Conservation (phyloP, 78 protist species). For the Speleostelium caveatum region DNA sequence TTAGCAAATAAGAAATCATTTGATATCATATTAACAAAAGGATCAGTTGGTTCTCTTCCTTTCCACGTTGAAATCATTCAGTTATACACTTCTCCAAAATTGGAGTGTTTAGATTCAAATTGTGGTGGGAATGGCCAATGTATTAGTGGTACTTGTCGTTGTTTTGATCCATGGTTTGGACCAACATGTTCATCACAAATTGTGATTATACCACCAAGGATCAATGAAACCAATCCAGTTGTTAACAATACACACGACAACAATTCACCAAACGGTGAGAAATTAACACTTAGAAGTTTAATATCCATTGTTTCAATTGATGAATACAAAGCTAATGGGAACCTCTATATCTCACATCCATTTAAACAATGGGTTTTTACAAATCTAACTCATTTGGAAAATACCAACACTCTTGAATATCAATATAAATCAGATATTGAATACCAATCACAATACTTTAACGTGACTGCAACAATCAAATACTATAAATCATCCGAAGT, state of each 20-base stretch:
- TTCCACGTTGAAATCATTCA: not conserved
- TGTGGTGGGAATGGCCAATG: slow-evolving; percentile 27
- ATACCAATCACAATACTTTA: not conserved
- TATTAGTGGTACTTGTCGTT: not conserved
- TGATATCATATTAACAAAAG: not conserved
- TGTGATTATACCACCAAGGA: not conserved
- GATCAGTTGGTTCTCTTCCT: not conserved
- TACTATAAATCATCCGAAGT: not conserved
- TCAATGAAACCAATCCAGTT: not conserved
- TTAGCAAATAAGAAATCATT: not conserved
- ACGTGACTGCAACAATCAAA: not conserved
- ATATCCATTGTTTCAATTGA: not conserved
- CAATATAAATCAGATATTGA: not conserved
- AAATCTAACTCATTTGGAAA: not conserved
- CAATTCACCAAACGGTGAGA: not conserved
- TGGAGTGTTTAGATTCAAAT: not conserved
- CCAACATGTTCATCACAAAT: not conserved
- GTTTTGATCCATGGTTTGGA: slow-evolving; percentile 7
- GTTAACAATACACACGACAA: not conserved
- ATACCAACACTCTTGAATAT: not conserved
- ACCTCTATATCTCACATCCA: not conserved
- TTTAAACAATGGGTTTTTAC: not conserved
- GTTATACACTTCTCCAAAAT: not conserved
- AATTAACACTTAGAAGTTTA: not conserved
- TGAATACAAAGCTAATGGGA: not conserved